Conservation (phyloP, 192 early-diverging fungal genomes). For the Coemansia sp. region DNA sequence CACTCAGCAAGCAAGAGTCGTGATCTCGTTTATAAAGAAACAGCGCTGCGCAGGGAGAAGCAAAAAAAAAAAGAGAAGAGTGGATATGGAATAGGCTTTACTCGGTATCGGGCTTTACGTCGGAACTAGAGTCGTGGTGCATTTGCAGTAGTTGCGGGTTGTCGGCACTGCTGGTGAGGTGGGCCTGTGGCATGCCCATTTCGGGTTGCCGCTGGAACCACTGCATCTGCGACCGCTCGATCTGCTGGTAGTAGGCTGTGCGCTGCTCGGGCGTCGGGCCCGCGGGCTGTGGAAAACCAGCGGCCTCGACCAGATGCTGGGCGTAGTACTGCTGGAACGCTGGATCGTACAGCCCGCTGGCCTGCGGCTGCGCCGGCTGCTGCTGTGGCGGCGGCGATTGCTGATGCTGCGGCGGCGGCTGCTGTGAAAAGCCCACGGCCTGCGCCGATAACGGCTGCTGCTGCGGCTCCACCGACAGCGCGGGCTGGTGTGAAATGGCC, state of each 20-base stretch:
- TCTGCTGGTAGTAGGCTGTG: slow-evolving; percentile 48
- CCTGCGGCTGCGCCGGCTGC: slow-evolving; percentile 7
- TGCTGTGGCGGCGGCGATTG: slow-evolving; percentile 4
- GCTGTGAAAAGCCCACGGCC: background rate
- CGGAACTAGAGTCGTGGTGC: slow-evolving; percentile 14
- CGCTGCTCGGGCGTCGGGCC: slow-evolving; percentile 40
- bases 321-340: slow-evolving; percentile 49
- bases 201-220: slow-evolving; percentile 46
- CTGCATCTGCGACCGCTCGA: slow-evolving; percentile 48
- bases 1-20: too few species aligned
- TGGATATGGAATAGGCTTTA: background rate
- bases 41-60: background rate
- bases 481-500: background rate
- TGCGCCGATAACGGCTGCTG: slow-evolving; percentile 2
- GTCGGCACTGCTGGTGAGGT: slow-evolving; percentile 3
- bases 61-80: background rate
- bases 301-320: slow-evolving; percentile 40
- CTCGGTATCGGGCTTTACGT: slow-evolving; percentile 16
- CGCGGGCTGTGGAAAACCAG: slow-evolving; percentile 31
- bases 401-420: slow-evolving; percentile 5
- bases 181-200: slow-evolving; percentile 20
- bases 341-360: slow-evolving; percentile 20
- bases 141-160: slow-evolving; percentile 15
- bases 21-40: too few species aligned
- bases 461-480: background rate